Evolutionary conservation across 1,284 basidiomycete species (phyloP).

Genomic region (Malassezia japonica): DNA sequence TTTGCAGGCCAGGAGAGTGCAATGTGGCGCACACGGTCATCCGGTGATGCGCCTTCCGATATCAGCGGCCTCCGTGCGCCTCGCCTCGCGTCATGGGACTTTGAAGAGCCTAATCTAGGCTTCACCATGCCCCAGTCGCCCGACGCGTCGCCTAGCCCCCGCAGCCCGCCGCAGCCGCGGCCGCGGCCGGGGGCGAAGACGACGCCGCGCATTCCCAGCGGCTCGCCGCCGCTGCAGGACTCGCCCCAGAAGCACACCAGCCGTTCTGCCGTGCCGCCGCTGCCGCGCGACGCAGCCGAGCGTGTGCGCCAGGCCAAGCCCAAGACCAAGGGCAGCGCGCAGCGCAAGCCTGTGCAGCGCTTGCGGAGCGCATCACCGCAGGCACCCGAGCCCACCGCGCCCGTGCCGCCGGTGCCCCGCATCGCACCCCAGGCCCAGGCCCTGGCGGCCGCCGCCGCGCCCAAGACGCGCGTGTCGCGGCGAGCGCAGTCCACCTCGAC

Average conservation of each 20-base stretch:
- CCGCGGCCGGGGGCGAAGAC: background rate
- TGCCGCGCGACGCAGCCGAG: background rate
- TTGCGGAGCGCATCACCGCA: background rate
- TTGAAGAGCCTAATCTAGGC: background rate
- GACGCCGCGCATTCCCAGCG: background rate
- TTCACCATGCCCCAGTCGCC: background rate
- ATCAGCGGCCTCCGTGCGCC: background rate
- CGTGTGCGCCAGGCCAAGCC: constrained; percentile 1
- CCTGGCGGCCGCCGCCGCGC: background rate
- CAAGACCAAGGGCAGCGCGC: background rate
- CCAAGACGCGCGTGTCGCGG: too few species aligned
- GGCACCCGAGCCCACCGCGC: background rate
- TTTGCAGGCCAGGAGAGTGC: background rate
- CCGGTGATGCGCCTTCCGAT: background rate
- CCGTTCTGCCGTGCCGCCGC: background rate
- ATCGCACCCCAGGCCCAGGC: constrained; percentile 3
- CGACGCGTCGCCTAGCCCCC: background rate
- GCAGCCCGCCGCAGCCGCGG: background rate
- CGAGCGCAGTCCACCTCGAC: background rate
- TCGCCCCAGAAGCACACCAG: too few species aligned
- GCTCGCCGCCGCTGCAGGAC: background rate
- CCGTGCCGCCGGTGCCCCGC: background rate
- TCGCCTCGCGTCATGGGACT: background rate
- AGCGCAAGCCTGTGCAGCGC: background rate
- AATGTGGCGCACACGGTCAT: background rate